phyloP scores from a whole-genome alignment of 176 grass and related monocot species.

The Lolium rigidum region DNA sequence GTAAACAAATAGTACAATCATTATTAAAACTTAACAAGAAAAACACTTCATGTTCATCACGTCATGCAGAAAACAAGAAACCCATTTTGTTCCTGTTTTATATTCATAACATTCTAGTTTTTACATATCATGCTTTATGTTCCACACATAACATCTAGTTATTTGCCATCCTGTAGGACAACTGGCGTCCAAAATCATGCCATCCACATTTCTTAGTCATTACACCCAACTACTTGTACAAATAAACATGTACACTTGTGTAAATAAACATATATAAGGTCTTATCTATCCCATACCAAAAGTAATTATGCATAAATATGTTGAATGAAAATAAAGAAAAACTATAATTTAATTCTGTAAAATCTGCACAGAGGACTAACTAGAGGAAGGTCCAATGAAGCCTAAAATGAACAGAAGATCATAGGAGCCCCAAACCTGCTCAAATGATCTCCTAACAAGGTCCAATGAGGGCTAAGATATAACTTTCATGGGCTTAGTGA shows the following conservation, averaged over 20 bases:
- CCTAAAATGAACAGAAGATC: not conserved
- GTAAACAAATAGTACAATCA: not conserved
- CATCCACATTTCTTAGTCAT: not conserved
- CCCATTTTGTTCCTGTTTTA: not conserved
- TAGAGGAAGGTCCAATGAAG: not conserved
- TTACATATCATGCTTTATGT: not conserved
- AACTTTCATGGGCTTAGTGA: not conserved
- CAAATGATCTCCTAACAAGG: not conserved
- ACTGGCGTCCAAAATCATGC: not conserved
- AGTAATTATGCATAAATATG: not conserved
- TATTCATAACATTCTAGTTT: conserved; percentile 13
- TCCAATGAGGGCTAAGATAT: not conserved
- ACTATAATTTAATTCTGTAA: not conserved
- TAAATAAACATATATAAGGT: not conserved
- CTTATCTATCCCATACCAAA: not conserved
- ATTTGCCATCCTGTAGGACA: not conserved
- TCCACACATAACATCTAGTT: not conserved
- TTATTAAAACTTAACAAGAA: not conserved
- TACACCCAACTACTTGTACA: not conserved
- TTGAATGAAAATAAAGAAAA: not conserved
- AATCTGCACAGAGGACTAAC: not conserved
- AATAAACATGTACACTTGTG: not conserved
- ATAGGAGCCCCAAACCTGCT: not conserved
- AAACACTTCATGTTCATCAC: not conserved
- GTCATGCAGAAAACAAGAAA: not conserved